A percentile compares a stretch with the other conserved stretches of the same genome.
Evolutionary conservation across 306 rosid genomes (phyloP).

Genomic region (Cyclanthera cordifolia): DNA sequence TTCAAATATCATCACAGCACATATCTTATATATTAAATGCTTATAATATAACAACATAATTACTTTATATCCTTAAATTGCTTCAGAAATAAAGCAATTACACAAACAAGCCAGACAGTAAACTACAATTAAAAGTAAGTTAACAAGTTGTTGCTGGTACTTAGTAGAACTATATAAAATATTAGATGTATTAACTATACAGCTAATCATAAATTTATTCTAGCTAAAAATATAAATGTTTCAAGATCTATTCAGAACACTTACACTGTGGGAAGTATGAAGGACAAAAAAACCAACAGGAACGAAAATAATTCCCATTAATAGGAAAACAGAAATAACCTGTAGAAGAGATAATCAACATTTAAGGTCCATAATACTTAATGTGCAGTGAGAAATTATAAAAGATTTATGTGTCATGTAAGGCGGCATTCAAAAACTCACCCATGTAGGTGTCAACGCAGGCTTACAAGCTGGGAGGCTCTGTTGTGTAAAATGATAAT

Average conservation of each 20-base stretch:
- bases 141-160: background rate
- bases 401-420: constrained; percentile 15
- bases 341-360: constrained; percentile 29
- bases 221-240: constrained; percentile 2
- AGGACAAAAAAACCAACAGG: constrained; percentile 72
- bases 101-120: background rate
- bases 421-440: constrained; percentile 31
- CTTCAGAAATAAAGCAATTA: background rate
- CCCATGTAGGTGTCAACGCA: constrained; percentile 77
- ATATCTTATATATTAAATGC: background rate
- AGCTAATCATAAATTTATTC: background rate
- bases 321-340: constrained; percentile 62
- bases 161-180: background rate
- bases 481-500: constrained; percentile 70
- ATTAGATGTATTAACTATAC: background rate
- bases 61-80: background rate
- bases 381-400: background rate
- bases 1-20: constrained; percentile 5
- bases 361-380: background rate
- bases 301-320: constrained; percentile 59
- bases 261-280: constrained; percentile 54
- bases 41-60: background rate
- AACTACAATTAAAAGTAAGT: background rate
- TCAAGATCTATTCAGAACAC: constrained; percentile 18
- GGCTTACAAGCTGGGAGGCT: constrained; percentile 93